Conservation (phyloP, 306 rosid genomes). For the Begonia peltatifolia region DNA sequence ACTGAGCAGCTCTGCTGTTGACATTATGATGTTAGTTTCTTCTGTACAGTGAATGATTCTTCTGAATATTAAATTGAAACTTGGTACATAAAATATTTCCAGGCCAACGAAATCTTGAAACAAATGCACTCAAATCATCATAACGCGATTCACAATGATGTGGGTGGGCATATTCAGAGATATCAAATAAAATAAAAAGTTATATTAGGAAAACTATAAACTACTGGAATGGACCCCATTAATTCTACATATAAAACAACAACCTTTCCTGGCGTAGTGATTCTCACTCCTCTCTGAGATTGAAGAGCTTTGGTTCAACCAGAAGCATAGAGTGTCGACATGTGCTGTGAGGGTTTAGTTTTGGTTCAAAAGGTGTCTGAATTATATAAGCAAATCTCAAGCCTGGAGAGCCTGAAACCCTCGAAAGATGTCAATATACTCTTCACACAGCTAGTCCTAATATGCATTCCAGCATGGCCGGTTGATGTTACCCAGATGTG, state of each 20-base stretch:
- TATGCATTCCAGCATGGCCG: slow-evolving; percentile 57
- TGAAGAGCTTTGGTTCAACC: not conserved
- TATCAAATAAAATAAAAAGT: not conserved
- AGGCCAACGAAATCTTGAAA: no score
- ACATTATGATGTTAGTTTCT: no score
- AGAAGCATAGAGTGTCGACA: slow-evolving; percentile 33
- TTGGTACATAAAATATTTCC: no score
- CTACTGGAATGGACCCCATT: not conserved
- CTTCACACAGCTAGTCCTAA: slow-evolving; percentile 55
- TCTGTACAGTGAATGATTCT: no score
- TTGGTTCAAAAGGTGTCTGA: slow-evolving; percentile 31
- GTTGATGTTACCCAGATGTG: slow-evolving; percentile 37
- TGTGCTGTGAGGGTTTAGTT: slow-evolving; percentile 36
- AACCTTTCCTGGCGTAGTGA: not conserved
- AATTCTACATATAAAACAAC: not conserved
- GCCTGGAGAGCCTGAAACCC: slow-evolving; percentile 46
- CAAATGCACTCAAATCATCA: not conserved
- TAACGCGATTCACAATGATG: not conserved
- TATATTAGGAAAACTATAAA: not conserved
- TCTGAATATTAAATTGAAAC: no score
- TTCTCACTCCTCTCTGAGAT: not conserved
- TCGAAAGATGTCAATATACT: slow-evolving; percentile 57
- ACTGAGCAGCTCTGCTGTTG: no score
- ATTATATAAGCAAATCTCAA: slow-evolving; percentile 35
- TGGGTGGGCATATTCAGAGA: not conserved